Base-by-base conservation (phyloP, 1,284 basidiomycete genomes). In the Malassezia psittaci region DNA sequence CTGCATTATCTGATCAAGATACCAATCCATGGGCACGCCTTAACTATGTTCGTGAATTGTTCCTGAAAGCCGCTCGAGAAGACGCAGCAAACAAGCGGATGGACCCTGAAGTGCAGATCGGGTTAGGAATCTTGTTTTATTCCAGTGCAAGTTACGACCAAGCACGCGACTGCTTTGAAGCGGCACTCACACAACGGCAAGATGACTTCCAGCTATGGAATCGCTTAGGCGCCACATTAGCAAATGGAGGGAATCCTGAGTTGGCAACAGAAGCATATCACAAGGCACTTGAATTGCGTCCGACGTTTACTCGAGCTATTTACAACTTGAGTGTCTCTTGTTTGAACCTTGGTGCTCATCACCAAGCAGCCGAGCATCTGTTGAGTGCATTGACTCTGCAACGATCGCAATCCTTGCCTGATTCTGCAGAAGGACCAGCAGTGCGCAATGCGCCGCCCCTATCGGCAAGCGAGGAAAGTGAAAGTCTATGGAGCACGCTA, bases 261-360 rank as follows among this genome's bases (percentile, higher is more conserved):
- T 88, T 94, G 75, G 93, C 94, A 2, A 82, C 98, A 34, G 88
- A 88, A 39, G 91, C 90, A 12, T 99, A 98, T 75, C 82, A 88
- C 60, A 85, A 90, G 73, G 94, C 94, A 0, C 79, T 99, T n/a
- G 85, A 85, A 68, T 78, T 96, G 46, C 83, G 91, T 39, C 94
- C 94, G 13, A 91, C 90, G 2, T 98, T 96, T 74, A 96, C 94
- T 0, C 83, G 94, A 11, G 94, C 93, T 6, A 90, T 96, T 36
- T 96, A 94, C 75, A 99, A 98, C 71, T 86, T 98, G 35, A 90
- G 90, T 36, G 91, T 96, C 21, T 90, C 90, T 18, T 96, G 91
- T 73, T 76, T 98, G 60, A 98, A 98, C 73, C 90, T 98, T 47
- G 90, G 90, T 16, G 90, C 91, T 7, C 83, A 90, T 75, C 86